Percentiles rank a stretch among this genome's conserved stretches.
Conservation (phyloP, 2,329 filamentous ascomycete species). For the Hirsutella minnesotensis region DNA sequence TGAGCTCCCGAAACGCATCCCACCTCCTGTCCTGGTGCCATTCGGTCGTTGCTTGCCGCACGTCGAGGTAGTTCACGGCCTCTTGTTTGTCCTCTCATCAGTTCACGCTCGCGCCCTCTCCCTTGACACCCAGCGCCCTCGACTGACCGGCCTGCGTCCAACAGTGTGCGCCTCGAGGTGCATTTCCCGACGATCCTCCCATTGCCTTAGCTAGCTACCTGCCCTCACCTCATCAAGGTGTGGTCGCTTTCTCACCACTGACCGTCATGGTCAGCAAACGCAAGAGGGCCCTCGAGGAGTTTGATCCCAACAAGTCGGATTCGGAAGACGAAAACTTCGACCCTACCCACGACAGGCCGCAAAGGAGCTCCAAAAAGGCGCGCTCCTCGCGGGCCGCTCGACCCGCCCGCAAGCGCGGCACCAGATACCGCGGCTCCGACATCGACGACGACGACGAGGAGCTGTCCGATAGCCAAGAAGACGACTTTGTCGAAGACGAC, state of each 20-base stretch:
- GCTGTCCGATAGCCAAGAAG: constrained; percentile 39
- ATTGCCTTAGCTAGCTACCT: too few species aligned
- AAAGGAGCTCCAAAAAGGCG: constrained; percentile 28
- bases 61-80: background rate
- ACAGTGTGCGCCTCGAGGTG: too few species aligned
- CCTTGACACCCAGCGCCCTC: too few species aligned
- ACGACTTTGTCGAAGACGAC: constrained; percentile 31
- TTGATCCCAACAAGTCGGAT: constrained; percentile 57
- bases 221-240: too few species aligned
- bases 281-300: constrained; percentile 45
- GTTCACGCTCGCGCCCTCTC: too few species aligned
- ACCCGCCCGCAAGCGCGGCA: constrained; percentile 22
- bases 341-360: constrained; percentile 33
- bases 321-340: constrained; percentile 56
- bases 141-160: too few species aligned
- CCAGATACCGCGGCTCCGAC: constrained; percentile 46
- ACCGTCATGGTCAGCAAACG: constrained; percentile 33
- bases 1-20: background rate
- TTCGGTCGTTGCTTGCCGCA: background rate
- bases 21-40: background rate
- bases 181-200: background rate
- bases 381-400: constrained; percentile 24
- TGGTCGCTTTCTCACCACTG: background rate
- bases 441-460: constrained; percentile 50
- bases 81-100: background rate